phyloP scores from a whole-genome alignment of 306 rosid genomes.

The Cucumis melo region DNA sequence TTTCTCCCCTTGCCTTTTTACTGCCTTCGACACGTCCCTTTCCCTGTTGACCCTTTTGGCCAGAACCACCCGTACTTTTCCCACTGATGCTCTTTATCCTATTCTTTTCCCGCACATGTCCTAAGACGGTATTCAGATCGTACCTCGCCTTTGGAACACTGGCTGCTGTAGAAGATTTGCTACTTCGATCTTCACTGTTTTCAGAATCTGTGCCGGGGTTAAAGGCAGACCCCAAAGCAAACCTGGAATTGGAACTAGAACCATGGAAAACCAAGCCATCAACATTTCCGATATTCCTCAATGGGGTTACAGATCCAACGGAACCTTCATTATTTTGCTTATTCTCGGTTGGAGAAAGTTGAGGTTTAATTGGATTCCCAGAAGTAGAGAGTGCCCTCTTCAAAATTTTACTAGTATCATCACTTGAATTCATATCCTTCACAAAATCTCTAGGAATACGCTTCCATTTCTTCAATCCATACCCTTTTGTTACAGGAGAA shows the following conservation, averaged over 20 bases:
- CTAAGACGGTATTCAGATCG: slow-evolving; percentile 18
- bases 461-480: slow-evolving; percentile 50
- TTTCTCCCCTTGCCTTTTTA: slow-evolving; percentile 59
- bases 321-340: slow-evolving; percentile 40
- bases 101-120: slow-evolving; percentile 23
- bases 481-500: slow-evolving; percentile 15
- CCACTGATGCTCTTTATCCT: slow-evolving; percentile 23
- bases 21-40: slow-evolving; percentile 41
- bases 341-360: slow-evolving; percentile 19
- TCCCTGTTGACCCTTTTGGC: slow-evolving; percentile 37
- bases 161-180: slow-evolving; percentile 86
- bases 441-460: slow-evolving; percentile 29
- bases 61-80: slow-evolving; percentile 29
- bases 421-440: slow-evolving; percentile 27
- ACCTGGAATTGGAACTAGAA: slow-evolving; percentile 52
- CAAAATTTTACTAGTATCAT: slow-evolving; percentile 39
- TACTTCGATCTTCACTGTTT: slow-evolving; percentile 70
- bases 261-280: slow-evolving; percentile 31
- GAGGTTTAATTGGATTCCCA: slow-evolving; percentile 27
- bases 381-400: slow-evolving; percentile 50
- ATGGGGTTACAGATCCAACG: slow-evolving; percentile 29
- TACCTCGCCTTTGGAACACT: slow-evolving; percentile 47
- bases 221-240: slow-evolving; percentile 49
- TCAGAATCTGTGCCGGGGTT: slow-evolving; percentile 72
- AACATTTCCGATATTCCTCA: slow-evolving; percentile 31